Conservation (phyloP, 2,329 filamentous ascomycete genomes). For the Cyphellophora attinorum region DNA sequence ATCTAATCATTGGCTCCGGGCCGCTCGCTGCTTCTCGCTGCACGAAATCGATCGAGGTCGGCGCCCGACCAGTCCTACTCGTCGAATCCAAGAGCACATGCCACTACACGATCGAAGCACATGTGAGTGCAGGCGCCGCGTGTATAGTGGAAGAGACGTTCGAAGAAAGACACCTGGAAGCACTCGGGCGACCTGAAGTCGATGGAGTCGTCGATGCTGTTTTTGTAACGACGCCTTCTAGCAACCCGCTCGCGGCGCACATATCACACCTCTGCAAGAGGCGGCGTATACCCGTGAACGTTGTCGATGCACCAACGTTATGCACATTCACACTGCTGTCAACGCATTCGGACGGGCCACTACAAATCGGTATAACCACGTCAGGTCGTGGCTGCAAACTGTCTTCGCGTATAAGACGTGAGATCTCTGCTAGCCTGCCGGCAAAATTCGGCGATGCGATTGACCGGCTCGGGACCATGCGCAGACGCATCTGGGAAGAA, state of each 20-base stretch:
- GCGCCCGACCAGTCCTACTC: slow-evolving; percentile 71
- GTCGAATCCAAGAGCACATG: too few relatives aligned
- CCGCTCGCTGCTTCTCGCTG: slow-evolving; percentile 80
- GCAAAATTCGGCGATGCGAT: slow-evolving; percentile 66
- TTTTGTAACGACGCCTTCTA: slow-evolving; percentile 62
- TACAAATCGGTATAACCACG: slow-evolving; percentile 92
- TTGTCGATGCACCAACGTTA: slow-evolving; percentile 74
- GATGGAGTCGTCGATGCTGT: slow-evolving; percentile 77
- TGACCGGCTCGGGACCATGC: slow-evolving; percentile 62
- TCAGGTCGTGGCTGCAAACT: slow-evolving; percentile 93
- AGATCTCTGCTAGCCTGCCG: slow-evolving; percentile 74
- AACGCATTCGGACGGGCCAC: slow-evolving; percentile 77
- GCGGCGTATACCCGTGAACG: slow-evolving; percentile 83
- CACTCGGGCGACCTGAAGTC: slow-evolving; percentile 71
- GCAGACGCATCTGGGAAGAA: slow-evolving; percentile 64
- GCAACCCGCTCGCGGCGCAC: slow-evolving; percentile 37
- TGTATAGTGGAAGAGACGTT: slow-evolving; percentile 53
- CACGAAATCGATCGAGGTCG: slow-evolving; percentile 67
- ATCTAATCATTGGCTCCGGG: slow-evolving; percentile 79
- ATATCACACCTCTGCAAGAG: slow-evolving; percentile 68
- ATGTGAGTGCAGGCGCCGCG: too few relatives aligned
- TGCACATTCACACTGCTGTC: slow-evolving; percentile 87
- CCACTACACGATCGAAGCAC: too few relatives aligned
- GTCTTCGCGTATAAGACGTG: slow-evolving; percentile 76
- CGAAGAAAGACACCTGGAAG: slow-evolving; percentile 60